Base-by-base conservation (phyloP, 2,329 filamentous ascomycete genomes). In the Penicillium verrucosum region DNA sequence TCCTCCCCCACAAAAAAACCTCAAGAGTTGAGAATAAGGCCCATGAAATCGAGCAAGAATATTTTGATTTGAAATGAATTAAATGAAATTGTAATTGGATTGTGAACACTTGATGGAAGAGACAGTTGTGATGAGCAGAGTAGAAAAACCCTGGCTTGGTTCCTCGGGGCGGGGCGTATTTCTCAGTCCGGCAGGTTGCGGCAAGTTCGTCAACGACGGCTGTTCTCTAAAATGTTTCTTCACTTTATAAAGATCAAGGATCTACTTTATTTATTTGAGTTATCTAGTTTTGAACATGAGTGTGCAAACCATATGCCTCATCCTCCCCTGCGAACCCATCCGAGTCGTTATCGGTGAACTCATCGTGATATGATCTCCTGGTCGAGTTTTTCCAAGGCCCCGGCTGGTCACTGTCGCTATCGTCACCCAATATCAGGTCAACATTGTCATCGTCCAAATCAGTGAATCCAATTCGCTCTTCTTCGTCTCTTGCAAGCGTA, bases 341-440 rank as follows among this genome's bases (percentile, higher is more conserved):
- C 51, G 80, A 80, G 56, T 82, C 75, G 64, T 81, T 80, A 64
- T 81, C 80, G 21, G 77, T 79, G 60, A 81, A 82, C 30, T 82
- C 80, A 53, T 82, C 80, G 57, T 79, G 77, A 78, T 85, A 75
- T 75, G 80, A 65, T 77, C 78, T 41, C 43, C 57, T 51, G 23
- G 54, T 58, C 25, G 51, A 50, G 48, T 65, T 67, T 52, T 61
- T 65, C 56, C 59, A 62, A 38, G 60, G 59, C 12, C 60, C 57
- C 10, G 68, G 65, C 54, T 60, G 65, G 40, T 68, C 70, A 47
- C 65, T 65, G 37, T 70, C 65, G 49, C 68, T 70, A 18, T 81
- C 81, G 23, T 81, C 79, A 49, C 82, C 80, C 55, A 78, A 71
- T 27, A 71, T 72, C 29, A 75, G 62, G 43, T 75, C 73, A 37